A percentile compares a stretch with the other conserved stretches of the same genome.
These are phyloP conservation scores for Teratosphaeria epicoccoides DNA, from an alignment of 2,329 filamentous ascomycete genomes.

Conservation along the genomic window DNA sequence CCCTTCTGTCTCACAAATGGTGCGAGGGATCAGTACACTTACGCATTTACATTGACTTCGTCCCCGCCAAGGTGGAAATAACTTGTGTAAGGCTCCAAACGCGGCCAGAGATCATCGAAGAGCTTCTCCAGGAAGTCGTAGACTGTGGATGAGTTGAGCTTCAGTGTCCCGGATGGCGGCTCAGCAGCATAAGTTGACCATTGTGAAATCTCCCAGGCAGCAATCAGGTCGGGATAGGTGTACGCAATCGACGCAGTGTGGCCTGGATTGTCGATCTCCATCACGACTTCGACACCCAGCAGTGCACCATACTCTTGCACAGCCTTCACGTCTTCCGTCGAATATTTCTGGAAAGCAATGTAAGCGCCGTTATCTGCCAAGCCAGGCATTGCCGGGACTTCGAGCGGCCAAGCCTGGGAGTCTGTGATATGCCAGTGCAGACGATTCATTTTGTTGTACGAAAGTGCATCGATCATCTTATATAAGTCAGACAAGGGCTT, in stretches of 20 bases:
- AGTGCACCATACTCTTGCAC: slow-evolving; percentile 62
- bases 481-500: slow-evolving; percentile 58
- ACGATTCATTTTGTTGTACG: slow-evolving; percentile 74
- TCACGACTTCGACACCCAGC: slow-evolving; percentile 59
- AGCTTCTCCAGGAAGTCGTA: slow-evolving; percentile 61
- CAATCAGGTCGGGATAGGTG: slow-evolving; percentile 60
- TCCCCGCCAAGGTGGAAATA: slow-evolving; percentile 85
- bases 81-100: slow-evolving; percentile 55
- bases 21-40: too few species aligned
- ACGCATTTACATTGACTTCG: slow-evolving; percentile 66
- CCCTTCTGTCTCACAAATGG: too few species aligned
- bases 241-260: slow-evolving; percentile 60
- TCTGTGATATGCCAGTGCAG: slow-evolving; percentile 76
- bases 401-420: slow-evolving; percentile 75
- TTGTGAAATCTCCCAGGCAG: slow-evolving; percentile 47
- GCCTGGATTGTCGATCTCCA: slow-evolving; percentile 74
- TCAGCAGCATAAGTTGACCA: slow-evolving; percentile 45
- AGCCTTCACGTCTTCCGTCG: slow-evolving; percentile 49
- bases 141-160: slow-evolving; percentile 62
- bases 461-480: slow-evolving; percentile 62
- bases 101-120: slow-evolving; percentile 65
- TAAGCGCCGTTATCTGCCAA: slow-evolving; percentile 67
- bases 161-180: slow-evolving; percentile 54
- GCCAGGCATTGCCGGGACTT: slow-evolving; percentile 63
- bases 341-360: slow-evolving; percentile 55